These are phyloP conservation scores for Suillus variegatus DNA, from an alignment of 768 basidiomycete species.

Conservation along the genomic window DNA sequence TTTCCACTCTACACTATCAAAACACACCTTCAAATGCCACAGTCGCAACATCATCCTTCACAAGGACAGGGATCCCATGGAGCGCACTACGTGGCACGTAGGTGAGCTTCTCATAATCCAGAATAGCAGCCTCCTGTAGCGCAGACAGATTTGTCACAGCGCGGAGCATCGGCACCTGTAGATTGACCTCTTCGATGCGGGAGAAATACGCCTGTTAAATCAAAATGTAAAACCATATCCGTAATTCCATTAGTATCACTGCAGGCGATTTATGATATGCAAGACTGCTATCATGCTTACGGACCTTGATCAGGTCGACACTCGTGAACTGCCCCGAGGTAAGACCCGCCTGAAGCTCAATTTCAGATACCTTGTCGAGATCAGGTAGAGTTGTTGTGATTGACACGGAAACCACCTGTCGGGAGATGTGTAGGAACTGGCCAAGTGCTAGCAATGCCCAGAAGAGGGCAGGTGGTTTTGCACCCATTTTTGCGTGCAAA, in stretches of 20 bases:
- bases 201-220: slow-evolving; percentile 39
- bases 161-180: slow-evolving; percentile 35
- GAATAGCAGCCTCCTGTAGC: slow-evolving; percentile 33
- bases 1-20: too few species aligned
- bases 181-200: slow-evolving; percentile 45
- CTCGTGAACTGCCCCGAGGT: slow-evolving; percentile 38
- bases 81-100: slow-evolving; percentile 31
- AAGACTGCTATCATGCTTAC: slow-evolving; percentile 5
- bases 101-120: slow-evolving; percentile 34
- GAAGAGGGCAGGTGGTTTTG: slow-evolving; percentile 1
- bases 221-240: neutral
- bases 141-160: slow-evolving; percentile 42
- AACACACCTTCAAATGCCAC: slow-evolving; percentile 27
- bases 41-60: slow-evolving; percentile 38
- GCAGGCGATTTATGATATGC: neutral
- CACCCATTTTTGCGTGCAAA: slow-evolving; percentile 3
- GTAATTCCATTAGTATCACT: neutral
- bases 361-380: slow-evolving; percentile 41
- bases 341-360: slow-evolving; percentile 40
- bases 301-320: slow-evolving; percentile 42
- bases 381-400: slow-evolving; percentile 33
- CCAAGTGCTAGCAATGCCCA: slow-evolving; percentile 2
- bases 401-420: slow-evolving; percentile 8
- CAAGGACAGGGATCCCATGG: slow-evolving; percentile 40
- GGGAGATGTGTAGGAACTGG: slow-evolving; percentile 3